Base-by-base conservation (phyloP, 768 basidiomycete species). In the Rhizopogon roseolus region DNA sequence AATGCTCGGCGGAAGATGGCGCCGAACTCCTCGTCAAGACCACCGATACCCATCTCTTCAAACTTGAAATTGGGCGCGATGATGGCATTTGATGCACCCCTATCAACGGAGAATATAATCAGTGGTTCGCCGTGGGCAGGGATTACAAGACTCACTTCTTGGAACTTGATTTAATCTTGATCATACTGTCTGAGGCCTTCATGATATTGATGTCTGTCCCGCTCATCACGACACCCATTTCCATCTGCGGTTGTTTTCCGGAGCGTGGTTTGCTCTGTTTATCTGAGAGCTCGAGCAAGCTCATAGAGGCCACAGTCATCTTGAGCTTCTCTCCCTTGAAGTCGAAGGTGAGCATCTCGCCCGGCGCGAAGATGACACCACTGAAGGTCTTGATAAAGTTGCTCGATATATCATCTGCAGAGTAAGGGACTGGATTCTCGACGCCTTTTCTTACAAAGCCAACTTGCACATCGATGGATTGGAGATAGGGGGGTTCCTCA, bases 21-120 rank as follows among this genome's bases (percentile, higher is more conserved):
- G 53, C 84, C 84, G 66, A 99, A 99, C 66, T 99, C 97, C 7
- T 83, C 77, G 68, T 99, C 97, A 34, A 99, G 77, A 64, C 97
- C 97, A 64, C 97, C 97, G 63, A 99, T 98, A 16, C 97, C 97
- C 96, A 99, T 98, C 68, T 99, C 97, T 64, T 96, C 91, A 57
- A 99, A 99, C 71, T 97, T 98, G 82, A 99, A 99, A 71, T 98
- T 98, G 1, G 97, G 93, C 0, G 93, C 86, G 9, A 99, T 80
- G 60, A 99, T 96, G 0, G 97, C 93, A 66, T 98, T 98, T 6
- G 94, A 84, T 5, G 93, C 86, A 0, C 91, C 84, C 62, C 93
- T 95, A 45, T 4, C 45, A 45, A 14, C 22, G 36, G 25, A 2
- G 8, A n/a, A 57, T 62, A n/a, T 36, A 36, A 36, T 36, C 34